These are phyloP conservation scores for Malus orientalis DNA, from an alignment of 306 rosid species.

Conservation along the genomic window DNA sequence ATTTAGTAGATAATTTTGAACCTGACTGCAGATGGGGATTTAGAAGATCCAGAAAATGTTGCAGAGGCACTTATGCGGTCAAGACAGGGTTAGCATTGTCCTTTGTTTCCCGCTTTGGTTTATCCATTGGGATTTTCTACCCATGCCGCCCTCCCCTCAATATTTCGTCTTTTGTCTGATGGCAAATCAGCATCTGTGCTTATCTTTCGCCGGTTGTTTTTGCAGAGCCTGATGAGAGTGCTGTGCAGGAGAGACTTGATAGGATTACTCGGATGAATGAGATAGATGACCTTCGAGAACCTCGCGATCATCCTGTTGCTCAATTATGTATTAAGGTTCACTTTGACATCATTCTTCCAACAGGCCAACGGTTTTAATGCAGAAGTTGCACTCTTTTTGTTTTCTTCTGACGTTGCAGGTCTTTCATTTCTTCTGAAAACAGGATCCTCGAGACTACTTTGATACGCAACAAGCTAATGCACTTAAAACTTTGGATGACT, in stretches of 20 bases:
- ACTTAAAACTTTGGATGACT: slow-evolving; percentile 57
- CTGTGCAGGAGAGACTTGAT: slow-evolving; percentile 50
- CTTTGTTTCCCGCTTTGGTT: background rate
- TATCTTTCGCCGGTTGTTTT: slow-evolving; percentile 10
- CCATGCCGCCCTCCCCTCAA: slow-evolving; percentile 4
- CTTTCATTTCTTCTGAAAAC: slow-evolving; percentile 16
- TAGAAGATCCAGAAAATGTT: slow-evolving; percentile 59
- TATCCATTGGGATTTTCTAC: background rate
- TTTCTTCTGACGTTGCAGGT: background rate
- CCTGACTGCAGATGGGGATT: slow-evolving; percentile 63
- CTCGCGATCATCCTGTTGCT: slow-evolving; percentile 55
- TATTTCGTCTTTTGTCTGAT: background rate
- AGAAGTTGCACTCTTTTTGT: background rate
- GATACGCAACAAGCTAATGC: slow-evolving; percentile 94
- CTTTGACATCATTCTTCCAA: slow-evolving; percentile 11
- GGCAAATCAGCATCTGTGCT: slow-evolving; percentile 11
- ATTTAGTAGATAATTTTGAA: slow-evolving; percentile 26
- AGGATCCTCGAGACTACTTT: slow-evolving; percentile 99
- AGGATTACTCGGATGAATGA: slow-evolving; percentile 69
- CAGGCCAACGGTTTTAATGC: background rate
- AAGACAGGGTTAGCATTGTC: slow-evolving; percentile 51
- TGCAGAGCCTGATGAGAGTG: slow-evolving; percentile 51
- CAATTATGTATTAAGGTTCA: slow-evolving; percentile 86
- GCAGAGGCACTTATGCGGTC: slow-evolving; percentile 70
- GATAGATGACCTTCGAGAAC: slow-evolving; percentile 82